Evolutionary conservation across 495 filamentous ascomycete genomes (phyloP).

Genomic region (Aspergillus biplanus): DNA sequence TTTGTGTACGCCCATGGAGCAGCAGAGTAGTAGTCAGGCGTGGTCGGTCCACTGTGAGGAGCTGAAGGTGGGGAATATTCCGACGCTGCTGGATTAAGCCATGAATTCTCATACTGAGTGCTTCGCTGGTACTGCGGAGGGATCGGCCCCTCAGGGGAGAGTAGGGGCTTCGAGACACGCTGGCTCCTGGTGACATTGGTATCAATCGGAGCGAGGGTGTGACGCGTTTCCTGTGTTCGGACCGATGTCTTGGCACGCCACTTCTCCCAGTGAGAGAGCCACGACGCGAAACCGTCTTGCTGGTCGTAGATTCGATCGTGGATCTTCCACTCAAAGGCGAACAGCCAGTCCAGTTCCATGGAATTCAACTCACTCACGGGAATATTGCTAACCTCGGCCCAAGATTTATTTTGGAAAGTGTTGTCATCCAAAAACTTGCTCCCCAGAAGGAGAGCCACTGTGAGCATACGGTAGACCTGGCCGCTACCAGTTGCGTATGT

Average conservation of each 20-base stretch:
- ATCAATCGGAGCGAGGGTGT: conserved; percentile 71
- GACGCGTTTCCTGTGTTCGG: conserved; percentile 54
- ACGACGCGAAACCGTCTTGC: conserved; percentile 77
- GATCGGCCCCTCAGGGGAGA: conserved; percentile 53
- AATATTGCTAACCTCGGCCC: conserved; percentile 97
- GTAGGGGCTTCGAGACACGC: conserved; percentile 48
- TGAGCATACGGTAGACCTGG: conserved; percentile 89
- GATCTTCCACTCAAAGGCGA: conserved; percentile 81
- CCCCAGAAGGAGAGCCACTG: conserved; percentile 82
- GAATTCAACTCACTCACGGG: conserved; percentile 83
- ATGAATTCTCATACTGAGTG: conserved; percentile 55
- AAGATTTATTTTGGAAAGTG: conserved; percentile 98
- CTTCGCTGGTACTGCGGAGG: conserved; percentile 57
- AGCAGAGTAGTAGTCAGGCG: conserved; percentile 60
- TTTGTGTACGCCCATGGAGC: conserved; percentile 61
- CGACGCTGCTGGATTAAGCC: conserved; percentile 52
- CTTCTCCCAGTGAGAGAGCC: conserved; percentile 81
- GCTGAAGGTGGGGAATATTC: conserved; percentile 72
- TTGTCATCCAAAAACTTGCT: conserved; percentile 99
- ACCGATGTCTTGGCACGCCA: conserved; percentile 69
- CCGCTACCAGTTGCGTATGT: conserved; percentile 63
- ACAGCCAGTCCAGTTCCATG: conserved; percentile 91
- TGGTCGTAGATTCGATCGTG: conserved; percentile 84
- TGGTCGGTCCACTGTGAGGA: conserved; percentile 67
- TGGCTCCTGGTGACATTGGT: conserved; percentile 60